Evolutionary conservation across 352 stramenopile genomes (phyloP).

Genomic region (Phytophthora cryptogea): DNA sequence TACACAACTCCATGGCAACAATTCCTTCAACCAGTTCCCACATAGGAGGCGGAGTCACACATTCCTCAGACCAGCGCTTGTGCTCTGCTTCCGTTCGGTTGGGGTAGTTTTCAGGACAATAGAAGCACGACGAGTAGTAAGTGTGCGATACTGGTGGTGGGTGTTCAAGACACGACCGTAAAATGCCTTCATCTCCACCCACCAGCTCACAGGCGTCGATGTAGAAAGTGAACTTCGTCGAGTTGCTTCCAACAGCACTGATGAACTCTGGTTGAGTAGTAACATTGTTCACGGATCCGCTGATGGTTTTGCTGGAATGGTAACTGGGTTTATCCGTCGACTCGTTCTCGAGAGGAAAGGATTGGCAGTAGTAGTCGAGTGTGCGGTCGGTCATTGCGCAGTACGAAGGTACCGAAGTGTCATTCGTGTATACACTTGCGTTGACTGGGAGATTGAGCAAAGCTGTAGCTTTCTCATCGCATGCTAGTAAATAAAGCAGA

Average conservation of each 20-base stretch:
- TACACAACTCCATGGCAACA: conserved; percentile 55
- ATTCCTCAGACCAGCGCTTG: conserved; percentile 20
- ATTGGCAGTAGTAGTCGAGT: conserved; percentile 51
- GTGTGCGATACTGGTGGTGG: neutral
- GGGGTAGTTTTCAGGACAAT: conserved; percentile 40
- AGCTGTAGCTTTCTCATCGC: conserved; percentile 30
- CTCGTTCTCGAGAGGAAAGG: conserved; percentile 44
- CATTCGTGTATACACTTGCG: neutral
- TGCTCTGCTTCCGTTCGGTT: neutral
- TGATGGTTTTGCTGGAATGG: conserved; percentile 31
- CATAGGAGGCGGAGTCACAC: conserved; percentile 26
- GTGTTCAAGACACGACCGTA: conserved; percentile 51
- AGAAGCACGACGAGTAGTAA: conserved; percentile 36
- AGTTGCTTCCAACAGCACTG: conserved; percentile 17
- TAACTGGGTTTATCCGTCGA: conserved; percentile 39
- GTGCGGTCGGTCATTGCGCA: conserved; percentile 58
- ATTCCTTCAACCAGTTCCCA: conserved; percentile 34
- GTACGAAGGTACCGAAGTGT: conserved; percentile 23
- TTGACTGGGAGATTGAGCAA: conserved; percentile 22
- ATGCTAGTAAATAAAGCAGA: conserved; percentile 59
- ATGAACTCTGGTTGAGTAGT: conserved; percentile 12
- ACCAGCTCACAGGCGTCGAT: conserved; percentile 64
- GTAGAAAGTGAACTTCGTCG: conserved; percentile 43
- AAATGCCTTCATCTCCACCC: conserved; percentile 36
- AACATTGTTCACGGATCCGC: conserved; percentile 11